Conservation (phyloP, 2,329 filamentous ascomycete species). For the Neofusicoccum ribis region DNA sequence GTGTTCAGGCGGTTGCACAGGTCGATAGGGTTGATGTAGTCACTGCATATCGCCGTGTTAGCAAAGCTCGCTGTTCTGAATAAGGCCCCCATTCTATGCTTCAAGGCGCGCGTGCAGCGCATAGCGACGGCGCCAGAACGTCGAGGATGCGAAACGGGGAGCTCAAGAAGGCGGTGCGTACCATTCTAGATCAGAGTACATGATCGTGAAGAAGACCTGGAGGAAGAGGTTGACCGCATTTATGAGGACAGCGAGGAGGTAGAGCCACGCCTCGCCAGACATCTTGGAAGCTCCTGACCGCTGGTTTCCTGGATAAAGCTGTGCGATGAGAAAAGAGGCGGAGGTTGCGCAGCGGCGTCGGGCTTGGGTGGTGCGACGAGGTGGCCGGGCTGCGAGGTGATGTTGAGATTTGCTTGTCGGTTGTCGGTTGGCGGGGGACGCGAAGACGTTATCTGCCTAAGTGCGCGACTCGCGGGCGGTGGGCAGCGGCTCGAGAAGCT, state of each 20-base stretch:
- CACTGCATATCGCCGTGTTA: conserved; percentile 55
- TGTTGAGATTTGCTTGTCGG: conserved; percentile 18
- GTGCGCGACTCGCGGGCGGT: conserved; percentile 7
- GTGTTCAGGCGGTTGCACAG: conserved; percentile 99
- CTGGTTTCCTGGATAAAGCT: background rate
- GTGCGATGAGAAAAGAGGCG: background rate
- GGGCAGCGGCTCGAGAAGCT: conserved; percentile 1
- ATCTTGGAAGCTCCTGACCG: conserved; percentile 55
- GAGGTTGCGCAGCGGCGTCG: background rate
- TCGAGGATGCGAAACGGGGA: background rate
- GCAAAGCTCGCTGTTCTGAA: background rate
- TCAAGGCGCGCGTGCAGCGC: background rate
- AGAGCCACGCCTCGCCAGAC: conserved; percentile 98
- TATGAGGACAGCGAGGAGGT: conserved; percentile 95
- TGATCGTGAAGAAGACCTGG: conserved; percentile 99
- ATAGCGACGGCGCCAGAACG: background rate
- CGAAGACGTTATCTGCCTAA: conserved; percentile 18
- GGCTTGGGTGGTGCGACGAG: background rate
- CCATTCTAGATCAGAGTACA: conserved; percentile 99
- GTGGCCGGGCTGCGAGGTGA: conserved; percentile 3
- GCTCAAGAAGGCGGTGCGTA: conserved; percentile 54
- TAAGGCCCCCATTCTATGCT: background rate
- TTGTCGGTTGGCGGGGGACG: conserved; percentile 19
- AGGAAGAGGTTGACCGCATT: conserved; percentile 99
- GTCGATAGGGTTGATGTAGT: conserved; percentile 99